Conservation (phyloP, 441 rosid species). For the Metrosideros polymorpha region DNA sequence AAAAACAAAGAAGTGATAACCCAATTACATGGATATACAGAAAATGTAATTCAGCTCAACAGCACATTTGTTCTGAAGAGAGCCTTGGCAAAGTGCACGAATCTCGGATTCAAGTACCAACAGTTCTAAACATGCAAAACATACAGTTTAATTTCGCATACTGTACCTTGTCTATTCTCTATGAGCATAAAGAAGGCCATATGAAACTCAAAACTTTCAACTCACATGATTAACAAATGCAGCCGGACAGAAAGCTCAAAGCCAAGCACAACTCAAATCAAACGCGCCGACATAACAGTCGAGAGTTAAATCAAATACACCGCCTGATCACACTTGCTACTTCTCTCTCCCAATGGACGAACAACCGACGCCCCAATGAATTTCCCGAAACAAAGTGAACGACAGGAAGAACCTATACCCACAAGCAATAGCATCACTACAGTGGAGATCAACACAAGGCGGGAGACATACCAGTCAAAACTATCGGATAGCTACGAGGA, state of each 20-base stretch:
- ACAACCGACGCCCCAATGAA: background rate
- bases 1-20: background rate
- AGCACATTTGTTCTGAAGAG: background rate
- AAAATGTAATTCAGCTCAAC: background rate
- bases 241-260: background rate
- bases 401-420: background rate
- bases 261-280: background rate
- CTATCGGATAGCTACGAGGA: constrained; percentile 94
- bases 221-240: background rate
- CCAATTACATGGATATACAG: background rate
- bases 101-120: background rate
- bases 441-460: background rate
- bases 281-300: background rate
- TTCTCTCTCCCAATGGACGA: background rate
- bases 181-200: background rate
- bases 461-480: constrained; percentile 59
- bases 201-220: background rate
- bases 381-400: background rate
- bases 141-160: background rate
- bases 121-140: background rate
- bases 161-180: background rate
- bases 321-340: background rate
- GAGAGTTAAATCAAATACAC: background rate
- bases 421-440: background rate
- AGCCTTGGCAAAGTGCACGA: background rate